A percentile compares a stretch with the other conserved stretches of the same genome.
These are phyloP conservation scores for Pistacia integerrima DNA, from an alignment of 345 rosid genomes.

Conservation along the genomic window DNA sequence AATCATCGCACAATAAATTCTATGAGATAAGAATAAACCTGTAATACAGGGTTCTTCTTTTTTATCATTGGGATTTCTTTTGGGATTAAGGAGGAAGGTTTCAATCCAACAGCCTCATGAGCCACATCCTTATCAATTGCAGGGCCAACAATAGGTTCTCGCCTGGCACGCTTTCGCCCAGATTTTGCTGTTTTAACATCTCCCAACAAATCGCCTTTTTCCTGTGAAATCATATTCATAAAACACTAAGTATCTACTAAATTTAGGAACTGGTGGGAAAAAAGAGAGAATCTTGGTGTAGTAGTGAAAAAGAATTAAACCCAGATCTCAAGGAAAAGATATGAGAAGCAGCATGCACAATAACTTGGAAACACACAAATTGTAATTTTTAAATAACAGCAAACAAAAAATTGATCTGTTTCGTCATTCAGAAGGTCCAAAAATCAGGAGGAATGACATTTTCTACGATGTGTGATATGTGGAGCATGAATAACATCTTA, in stretches of 20 bases:
- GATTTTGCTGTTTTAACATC: slow-evolving; percentile 32
- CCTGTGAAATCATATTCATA: slow-evolving; percentile 34
- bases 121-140: slow-evolving; percentile 70
- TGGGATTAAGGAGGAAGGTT: slow-evolving; percentile 74
- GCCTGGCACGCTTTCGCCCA: slow-evolving; percentile 64
- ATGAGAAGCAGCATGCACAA: background rate
- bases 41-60: slow-evolving; percentile 80
- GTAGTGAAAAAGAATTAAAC: background rate
- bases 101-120: slow-evolving; percentile 86
- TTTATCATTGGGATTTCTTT: slow-evolving; percentile 84
- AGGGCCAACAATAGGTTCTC: slow-evolving; percentile 74
- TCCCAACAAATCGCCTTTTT: slow-evolving; percentile 25
- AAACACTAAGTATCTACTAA: background rate
- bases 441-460: background rate
- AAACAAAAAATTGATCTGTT: background rate
- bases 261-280: background rate
- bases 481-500: slow-evolving; percentile 13
- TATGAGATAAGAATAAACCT: slow-evolving; percentile 44
- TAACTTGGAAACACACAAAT: background rate
- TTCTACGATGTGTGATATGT: background rate
- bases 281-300: background rate
- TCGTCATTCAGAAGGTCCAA: slow-evolving; percentile 4
- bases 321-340: background rate
- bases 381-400: background rate
- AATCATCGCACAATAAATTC: slow-evolving; percentile 3